Evolutionary conservation across 495 filamentous ascomycete species (phyloP), one percentile per base, ranked within the genome.

Genomic region (Stereocaulon alpinum): DNA sequence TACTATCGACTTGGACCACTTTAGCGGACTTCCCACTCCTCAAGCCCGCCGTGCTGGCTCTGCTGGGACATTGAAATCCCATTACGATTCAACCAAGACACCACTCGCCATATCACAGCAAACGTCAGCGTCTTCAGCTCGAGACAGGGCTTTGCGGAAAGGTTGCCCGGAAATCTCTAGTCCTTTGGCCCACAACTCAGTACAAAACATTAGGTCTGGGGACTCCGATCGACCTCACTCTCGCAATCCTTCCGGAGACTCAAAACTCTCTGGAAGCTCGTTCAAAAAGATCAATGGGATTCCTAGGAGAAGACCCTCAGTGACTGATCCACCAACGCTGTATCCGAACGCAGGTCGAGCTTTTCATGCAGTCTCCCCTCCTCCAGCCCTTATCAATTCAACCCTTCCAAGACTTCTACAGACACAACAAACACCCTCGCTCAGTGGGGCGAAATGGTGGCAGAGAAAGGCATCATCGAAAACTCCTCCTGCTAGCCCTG

Each of bases 31-130:
- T 32, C 44, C 65, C 9, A 62, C 49, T 43, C 63, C 62, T 32
- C 59, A 40, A 61, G 40, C 57, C 24, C 58, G 51, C 29, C 49
- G 51, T 20, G 53, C 40, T 37, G 56, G 51, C 11, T 62, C 66
- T 11, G 57, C 59, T 17, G 48, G 58, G 6, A 61, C 63, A 32
- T 57, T 64, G 43, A 45, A 47, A 34, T 66, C 67, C 24, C 58
- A 65, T 40, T 63, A 67, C 40, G 62, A 64, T 22, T 27, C 58
- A 30, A 43, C 56, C 10, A 64, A 43, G 32, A 56, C 60, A 29
- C 64, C 64, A 40, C 59, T 68, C 15, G 56, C 59, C n/a, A 60
- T 68, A 14, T 65, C 67, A 40, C 67, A 68, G 51, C 64, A 69
- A 18, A 68, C 67, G 6, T 68, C 67, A 18, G 63, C 65, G 5